Evolutionary conservation across 441 rosid species (phyloP), one percentile per base, ranked within the genome.

Genomic region (Macaranga tanarius): DNA sequence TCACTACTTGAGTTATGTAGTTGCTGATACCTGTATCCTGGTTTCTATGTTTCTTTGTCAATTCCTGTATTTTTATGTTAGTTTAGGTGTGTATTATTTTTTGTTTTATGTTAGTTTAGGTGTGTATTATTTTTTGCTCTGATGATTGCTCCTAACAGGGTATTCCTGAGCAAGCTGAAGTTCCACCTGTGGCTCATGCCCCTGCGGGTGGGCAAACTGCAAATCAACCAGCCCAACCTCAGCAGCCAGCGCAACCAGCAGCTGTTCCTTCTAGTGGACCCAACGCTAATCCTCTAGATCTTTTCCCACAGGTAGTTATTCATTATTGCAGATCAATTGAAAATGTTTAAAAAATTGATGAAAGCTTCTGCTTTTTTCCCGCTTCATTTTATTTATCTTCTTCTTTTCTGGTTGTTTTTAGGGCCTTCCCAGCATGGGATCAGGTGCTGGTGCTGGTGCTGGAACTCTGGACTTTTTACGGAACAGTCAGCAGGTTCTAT

Each of bases 131-230:
- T 50, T 25, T 17, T 61, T 17, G 52, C 58, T 56, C 23, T 10
- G 44, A 34, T 64, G 0, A 42, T 76, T 72, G 47, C 71, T 69
- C 76, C 7, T 74, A 48, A 66, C 79, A 94, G 99, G 97, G 97
- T 10, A 94, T 94, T 54, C 99, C 99, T 58, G 97, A 86, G 84
- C 97, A 88, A 94, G 85, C 92, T 70, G 97, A 92, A 72, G 89
- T 70, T 83, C 89, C 91, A 70, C 84, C 96, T 31, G 92, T 72
- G 65, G 81, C 85, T 28, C 88, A 73, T n/a, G 73, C 66, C 20
- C 92, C 97, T 71, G 81, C 71, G 13, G 78, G 79, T 75, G 90
- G 78, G 52, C 97, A 82, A 80, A 76, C 87, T 17, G 81, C 84
- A 68, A 81, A 81, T 83, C 85, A 86, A 73, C 80, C 84, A 54